phyloP scores from a whole-genome alignment of 2,329 filamentous ascomycete species.

The Lojkania enalia region DNA sequence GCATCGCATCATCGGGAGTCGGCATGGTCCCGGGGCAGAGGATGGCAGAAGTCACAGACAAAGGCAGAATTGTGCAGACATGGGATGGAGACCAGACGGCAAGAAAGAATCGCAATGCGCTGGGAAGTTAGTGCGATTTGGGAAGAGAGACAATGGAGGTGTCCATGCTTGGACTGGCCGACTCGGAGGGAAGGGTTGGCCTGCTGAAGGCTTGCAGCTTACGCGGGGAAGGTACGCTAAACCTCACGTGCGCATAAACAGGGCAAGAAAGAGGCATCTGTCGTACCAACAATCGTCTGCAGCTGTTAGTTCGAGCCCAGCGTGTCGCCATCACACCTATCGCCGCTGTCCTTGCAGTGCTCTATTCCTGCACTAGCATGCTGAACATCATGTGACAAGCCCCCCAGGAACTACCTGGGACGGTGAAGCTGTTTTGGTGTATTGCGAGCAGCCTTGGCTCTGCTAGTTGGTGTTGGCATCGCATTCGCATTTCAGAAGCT shows the following conservation, averaged over 20 bases:
- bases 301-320: background rate
- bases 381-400: constrained; percentile 5
- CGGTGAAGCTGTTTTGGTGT: background rate
- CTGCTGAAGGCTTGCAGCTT: constrained; percentile 22
- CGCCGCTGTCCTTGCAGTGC: background rate
- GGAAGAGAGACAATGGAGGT: constrained; percentile 20
- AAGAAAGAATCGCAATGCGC: constrained; percentile 7
- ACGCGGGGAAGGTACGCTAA: constrained; percentile 33
- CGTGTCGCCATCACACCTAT: background rate
- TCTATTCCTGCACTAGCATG: too few species aligned
- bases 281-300: background rate
- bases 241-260: constrained; percentile 23
- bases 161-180: constrained; percentile 14
- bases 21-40: constrained; percentile 49
- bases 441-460: constrained; percentile 13
- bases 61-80: constrained; percentile 18
- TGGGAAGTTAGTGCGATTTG: constrained; percentile 11
- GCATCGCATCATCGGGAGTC: constrained; percentile 50
- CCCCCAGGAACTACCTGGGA: too few species aligned
- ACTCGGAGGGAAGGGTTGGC: constrained; percentile 25
- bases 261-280: background rate
- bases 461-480: constrained; percentile 6
- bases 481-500: background rate
- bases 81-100: constrained; percentile 11
- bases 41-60: constrained; percentile 34